phyloP scores from a whole-genome alignment of 306 rosid species.

The Prinsepia uniflora region DNA sequence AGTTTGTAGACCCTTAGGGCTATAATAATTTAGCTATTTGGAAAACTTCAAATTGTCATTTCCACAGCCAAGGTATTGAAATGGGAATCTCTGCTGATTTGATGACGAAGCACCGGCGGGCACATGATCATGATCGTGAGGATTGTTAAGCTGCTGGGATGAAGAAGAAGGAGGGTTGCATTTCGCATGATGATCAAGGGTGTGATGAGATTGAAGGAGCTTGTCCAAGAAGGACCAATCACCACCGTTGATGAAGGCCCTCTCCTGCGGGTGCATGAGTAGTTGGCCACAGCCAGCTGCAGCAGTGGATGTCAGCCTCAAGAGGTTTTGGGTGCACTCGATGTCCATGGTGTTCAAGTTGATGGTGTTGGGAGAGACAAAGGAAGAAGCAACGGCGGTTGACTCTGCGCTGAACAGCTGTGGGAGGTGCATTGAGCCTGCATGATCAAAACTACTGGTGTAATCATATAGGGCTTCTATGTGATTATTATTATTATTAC shows the following conservation, averaged over 20 bases:
- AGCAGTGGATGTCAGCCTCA: conserved; percentile 49
- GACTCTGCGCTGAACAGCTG: conserved; percentile 85
- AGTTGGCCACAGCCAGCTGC: conserved; percentile 4
- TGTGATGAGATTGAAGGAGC: conserved; percentile 51
- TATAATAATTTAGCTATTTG: too few species aligned
- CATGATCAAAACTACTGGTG: conserved; percentile 36
- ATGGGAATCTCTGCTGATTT: conserved; percentile 59
- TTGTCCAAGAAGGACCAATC: conserved; percentile 96
- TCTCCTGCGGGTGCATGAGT: conserved; percentile 47
- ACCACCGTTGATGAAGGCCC: conserved; percentile 47
- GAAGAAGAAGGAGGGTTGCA: conserved; percentile 18
- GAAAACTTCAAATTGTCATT: conserved; percentile 59
- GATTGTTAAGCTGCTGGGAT: conserved; percentile 9
- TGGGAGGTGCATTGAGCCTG: conserved; percentile 70
- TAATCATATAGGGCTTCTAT: conserved; percentile 46
- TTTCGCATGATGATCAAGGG: conserved; percentile 27
- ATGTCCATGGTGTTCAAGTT: conserved; percentile 35
- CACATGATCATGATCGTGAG: conserved; percentile 17
- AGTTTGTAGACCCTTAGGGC: background rate
- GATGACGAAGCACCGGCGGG: conserved; percentile 27
- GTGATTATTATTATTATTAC: too few species aligned
- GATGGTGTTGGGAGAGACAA: conserved; percentile 24
- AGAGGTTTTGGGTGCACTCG: conserved; percentile 61
- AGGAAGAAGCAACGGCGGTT: conserved; percentile 21
- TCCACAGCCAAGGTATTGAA: conserved; percentile 68